Percentiles rank a stretch among this genome's conserved stretches.
Conservation (phyloP, 345 rosid species). For the Excoecaria agallocha region DNA sequence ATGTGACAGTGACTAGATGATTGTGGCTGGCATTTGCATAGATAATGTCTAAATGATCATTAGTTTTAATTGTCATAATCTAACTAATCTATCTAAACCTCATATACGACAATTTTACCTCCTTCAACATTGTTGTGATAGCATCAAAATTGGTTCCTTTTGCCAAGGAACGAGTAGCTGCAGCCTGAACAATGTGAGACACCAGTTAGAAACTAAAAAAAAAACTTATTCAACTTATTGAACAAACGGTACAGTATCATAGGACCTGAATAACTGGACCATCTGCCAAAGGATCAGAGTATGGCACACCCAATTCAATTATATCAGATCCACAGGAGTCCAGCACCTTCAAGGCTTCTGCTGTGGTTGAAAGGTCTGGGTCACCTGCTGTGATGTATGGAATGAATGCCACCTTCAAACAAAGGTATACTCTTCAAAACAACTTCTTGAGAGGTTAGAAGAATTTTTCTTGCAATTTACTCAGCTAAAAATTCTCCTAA, state of each 20-base stretch:
- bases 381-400: slow-evolving; percentile 96
- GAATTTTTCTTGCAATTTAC: neutral
- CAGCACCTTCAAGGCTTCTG: slow-evolving; percentile 75
- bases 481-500: neutral
- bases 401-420: slow-evolving; percentile 70
- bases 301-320: slow-evolving; percentile 81
- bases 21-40: neutral
- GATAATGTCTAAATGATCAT: neutral
- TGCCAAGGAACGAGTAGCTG: slow-evolving; percentile 77
- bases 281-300: slow-evolving; percentile 92
- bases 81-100: neutral
- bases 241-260: neutral
- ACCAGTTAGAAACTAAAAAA: slow-evolving; percentile 11
- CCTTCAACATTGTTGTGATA: slow-evolving; percentile 66
- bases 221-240: neutral
- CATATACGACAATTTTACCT: slow-evolving; percentile 39
- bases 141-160: slow-evolving; percentile 72
- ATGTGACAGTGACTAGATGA: neutral
- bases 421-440: slow-evolving; percentile 5
- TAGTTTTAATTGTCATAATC: neutral
- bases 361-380: slow-evolving; percentile 94
- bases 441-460: neutral
- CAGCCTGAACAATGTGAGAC: slow-evolving; percentile 56
- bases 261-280: slow-evolving; percentile 93
- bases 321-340: slow-evolving; percentile 78